These are phyloP conservation scores for Parathielavia hyrcaniae DNA, from an alignment of 495 filamentous ascomycete species.

Conservation along the genomic window DNA sequence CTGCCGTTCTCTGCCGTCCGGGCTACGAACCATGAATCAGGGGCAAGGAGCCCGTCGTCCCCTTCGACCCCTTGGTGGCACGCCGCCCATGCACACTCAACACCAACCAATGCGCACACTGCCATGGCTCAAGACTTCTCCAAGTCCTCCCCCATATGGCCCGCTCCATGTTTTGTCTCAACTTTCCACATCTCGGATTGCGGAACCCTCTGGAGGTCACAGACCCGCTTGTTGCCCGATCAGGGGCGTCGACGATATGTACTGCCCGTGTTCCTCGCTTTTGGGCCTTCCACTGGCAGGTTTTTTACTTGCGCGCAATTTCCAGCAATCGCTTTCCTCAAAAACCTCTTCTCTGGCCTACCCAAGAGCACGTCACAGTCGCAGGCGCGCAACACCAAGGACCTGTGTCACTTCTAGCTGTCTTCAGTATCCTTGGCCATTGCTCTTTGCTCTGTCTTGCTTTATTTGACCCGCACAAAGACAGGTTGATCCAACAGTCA, in stretches of 20 bases:
- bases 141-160: too few relatives aligned
- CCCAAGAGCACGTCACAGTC: not conserved
- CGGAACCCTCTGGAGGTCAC: not conserved
- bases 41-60: too few relatives aligned
- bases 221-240: slow-evolving; percentile 2
- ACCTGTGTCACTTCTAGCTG: not conserved
- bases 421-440: not conserved
- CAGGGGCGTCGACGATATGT: not conserved
- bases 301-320: not conserved
- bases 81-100: too few relatives aligned
- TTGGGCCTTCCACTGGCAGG: not conserved
- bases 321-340: not conserved
- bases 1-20: too few relatives aligned
- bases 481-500: not conserved
- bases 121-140: too few relatives aligned
- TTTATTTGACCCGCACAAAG: not conserved
- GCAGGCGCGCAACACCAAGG: not conserved
- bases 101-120: too few relatives aligned
- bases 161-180: too few relatives aligned
- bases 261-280: not conserved
- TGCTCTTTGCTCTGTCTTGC: not conserved
- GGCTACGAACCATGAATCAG: too few relatives aligned
- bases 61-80: too few relatives aligned
- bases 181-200: too few relatives aligned
- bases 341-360: not conserved